Base-by-base conservation (phyloP, 148 eudicot genomes). In the Chenopodium quinoa region DNA sequence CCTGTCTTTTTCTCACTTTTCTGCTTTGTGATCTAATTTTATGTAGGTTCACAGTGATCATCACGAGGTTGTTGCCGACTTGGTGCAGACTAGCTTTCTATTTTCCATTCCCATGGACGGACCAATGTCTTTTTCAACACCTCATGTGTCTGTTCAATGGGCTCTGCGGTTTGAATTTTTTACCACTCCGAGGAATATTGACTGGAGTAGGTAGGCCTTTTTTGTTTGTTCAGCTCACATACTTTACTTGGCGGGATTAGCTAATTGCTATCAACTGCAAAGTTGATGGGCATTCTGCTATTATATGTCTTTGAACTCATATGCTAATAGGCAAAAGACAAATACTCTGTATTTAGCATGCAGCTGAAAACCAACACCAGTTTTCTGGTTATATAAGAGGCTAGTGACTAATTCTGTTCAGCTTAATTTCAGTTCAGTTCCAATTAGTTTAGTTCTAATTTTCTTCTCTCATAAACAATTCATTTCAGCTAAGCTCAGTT, bases 101-200 rank as follows among this genome's bases (percentile, higher is more conserved):
- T 96, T 96, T 81, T 93, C 98, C 75, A 86, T 96, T 76, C 99
- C 98, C 37, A 90, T 93, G 93, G 99, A 96, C 75, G 99, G 99
- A 60, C 99, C 99, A 12, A 96, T 93, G 98, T 91, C 91, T 4
- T 96, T 96, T 88, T 88, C 98, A 73, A 93, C 99, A 63, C 92
- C 93, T n/a, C 93, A 85, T 77, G 91, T 92, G 79, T 86, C 98
- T 54, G 93, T 96, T 82, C 97, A 96, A 79, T 96, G 98, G 99
- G 91, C 97, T 83, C 91, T 96, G 25, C 92, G 98, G 47, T 96
- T 96, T 87, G 98, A 96, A 85, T 96, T 93, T 85, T 90, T 91
- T 79, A 91, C 99, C 70, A 91, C 97, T 58, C 93, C 98, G 66
- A 90, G 88, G 86, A 96, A 92, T 83, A 85, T 92, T 27, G 95